Conservation (phyloP, 345 rosid genomes). For the Psidium guajava region DNA sequence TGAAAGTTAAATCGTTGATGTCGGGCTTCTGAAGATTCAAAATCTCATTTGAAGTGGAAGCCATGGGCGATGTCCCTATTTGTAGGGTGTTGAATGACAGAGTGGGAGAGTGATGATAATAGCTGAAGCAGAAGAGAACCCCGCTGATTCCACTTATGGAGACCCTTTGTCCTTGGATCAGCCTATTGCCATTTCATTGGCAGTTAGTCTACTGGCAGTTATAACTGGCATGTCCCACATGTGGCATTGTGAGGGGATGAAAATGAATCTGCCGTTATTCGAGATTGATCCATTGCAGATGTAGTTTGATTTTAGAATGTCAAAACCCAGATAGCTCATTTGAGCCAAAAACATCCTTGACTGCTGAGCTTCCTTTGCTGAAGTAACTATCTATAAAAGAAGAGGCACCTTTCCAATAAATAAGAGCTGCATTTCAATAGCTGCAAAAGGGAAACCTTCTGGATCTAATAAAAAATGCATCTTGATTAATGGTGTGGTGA, state of each 20-base stretch:
- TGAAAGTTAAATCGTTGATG: too few relatives aligned
- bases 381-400: not conserved
- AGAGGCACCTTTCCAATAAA: not conserved
- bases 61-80: not conserved
- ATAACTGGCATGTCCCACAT: not conserved
- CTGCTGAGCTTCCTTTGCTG: not conserved
- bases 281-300: slow-evolving; percentile 10
- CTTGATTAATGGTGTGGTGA: not conserved
- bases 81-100: not conserved
- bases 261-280: not conserved
- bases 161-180: not conserved
- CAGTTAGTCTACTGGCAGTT: not conserved
- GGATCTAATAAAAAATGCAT: not conserved
- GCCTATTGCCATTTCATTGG: not conserved
- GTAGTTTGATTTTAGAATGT: not conserved
- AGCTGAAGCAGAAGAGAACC: not conserved
- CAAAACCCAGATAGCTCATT: not conserved
- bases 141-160: not conserved
- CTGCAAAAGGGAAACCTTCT: not conserved
- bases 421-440: not conserved
- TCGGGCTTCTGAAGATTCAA: not conserved
- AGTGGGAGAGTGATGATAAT: not conserved
- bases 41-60: not conserved
- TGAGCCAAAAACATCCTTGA: not conserved
- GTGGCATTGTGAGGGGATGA: not conserved